These are phyloP conservation scores for Zostera marina DNA, from an alignment of 116 monocot genomes.

Conservation along the genomic window DNA sequence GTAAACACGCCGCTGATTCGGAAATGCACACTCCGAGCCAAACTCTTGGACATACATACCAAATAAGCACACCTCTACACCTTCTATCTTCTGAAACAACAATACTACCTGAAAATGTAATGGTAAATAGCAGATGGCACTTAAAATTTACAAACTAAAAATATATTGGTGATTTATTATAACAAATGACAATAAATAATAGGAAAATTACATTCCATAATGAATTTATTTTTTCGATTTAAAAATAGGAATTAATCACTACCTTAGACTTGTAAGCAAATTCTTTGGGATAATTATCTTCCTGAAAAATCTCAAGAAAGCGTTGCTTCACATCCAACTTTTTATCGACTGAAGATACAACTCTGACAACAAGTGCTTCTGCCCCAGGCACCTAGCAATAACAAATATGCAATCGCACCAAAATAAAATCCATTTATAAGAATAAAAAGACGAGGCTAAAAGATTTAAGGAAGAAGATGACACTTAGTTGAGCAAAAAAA, in stretches of 20 bases:
- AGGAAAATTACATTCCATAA: neutral
- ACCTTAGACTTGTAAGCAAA: conserved; percentile 94
- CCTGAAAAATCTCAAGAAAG: conserved; percentile 89
- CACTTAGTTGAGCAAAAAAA: too few species aligned
- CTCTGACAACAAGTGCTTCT: conserved; percentile 87
- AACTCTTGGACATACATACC: conserved; percentile 99
- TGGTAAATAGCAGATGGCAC: too few species aligned
- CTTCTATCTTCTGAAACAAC: conserved; percentile 96
- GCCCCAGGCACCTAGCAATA: conserved; percentile 58
- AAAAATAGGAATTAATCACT: conserved; percentile 1
- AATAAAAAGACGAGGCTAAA: neutral
- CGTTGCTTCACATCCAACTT: conserved; percentile 86
- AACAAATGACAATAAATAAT: too few species aligned
- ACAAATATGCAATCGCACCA: neutral
- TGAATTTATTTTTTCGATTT: neutral
- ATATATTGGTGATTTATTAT: too few species aligned
- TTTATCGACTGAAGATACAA: conserved; percentile 93
- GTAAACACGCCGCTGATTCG: conserved; percentile 83
- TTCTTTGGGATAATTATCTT: conserved; percentile 85
- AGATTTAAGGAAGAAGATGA: neutral
- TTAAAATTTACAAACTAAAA: too few species aligned
- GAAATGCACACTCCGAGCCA: conserved; percentile 79
- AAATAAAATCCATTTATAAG: neutral
- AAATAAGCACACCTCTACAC: conserved; percentile 95
- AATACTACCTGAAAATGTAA: conserved; percentile 50